Percentiles rank a stretch among this genome's conserved stretches.
phyloP scores from a whole-genome alignment of 1,284 basidiomycete species.

The Ganoderma boninense region DNA sequence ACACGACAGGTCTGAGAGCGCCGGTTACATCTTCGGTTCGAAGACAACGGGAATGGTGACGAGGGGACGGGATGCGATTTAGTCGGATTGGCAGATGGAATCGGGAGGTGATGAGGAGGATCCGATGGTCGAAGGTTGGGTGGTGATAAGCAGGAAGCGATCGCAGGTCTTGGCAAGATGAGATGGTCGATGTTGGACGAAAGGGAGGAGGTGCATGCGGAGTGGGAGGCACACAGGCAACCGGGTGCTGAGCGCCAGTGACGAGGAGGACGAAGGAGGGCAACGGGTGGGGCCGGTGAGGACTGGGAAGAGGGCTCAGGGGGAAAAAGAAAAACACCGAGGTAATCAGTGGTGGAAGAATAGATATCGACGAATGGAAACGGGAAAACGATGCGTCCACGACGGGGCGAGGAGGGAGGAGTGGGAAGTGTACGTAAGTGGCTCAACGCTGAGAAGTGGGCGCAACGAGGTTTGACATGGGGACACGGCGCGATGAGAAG shows the following conservation, averaged over 20 bases:
- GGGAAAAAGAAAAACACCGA: background rate
- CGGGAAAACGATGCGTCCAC: background rate
- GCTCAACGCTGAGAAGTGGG: background rate
- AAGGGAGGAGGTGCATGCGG: background rate
- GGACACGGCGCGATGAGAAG: slow-evolving; percentile 3
- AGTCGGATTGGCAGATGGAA: background rate
- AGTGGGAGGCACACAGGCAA: background rate
- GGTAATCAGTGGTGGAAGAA: background rate
- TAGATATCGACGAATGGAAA: background rate
- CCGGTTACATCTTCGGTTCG: background rate
- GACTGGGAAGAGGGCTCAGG: background rate
- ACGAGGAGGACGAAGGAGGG: background rate
- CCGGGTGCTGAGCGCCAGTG: background rate
- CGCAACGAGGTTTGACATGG: background rate
- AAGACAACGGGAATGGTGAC: background rate
- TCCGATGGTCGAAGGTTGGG: background rate
- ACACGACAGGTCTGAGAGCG: background rate
- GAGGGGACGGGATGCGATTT: background rate
- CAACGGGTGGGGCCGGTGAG: background rate
- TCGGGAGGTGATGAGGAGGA: background rate
- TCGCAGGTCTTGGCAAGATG: background rate
- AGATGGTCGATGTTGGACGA: background rate
- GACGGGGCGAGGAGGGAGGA: background rate
- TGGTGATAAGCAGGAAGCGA: background rate
- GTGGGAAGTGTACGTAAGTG: background rate